These are phyloP conservation scores for Nicotiana otophora DNA, from an alignment of 257 asterid genomes.

Conservation along the genomic window DNA sequence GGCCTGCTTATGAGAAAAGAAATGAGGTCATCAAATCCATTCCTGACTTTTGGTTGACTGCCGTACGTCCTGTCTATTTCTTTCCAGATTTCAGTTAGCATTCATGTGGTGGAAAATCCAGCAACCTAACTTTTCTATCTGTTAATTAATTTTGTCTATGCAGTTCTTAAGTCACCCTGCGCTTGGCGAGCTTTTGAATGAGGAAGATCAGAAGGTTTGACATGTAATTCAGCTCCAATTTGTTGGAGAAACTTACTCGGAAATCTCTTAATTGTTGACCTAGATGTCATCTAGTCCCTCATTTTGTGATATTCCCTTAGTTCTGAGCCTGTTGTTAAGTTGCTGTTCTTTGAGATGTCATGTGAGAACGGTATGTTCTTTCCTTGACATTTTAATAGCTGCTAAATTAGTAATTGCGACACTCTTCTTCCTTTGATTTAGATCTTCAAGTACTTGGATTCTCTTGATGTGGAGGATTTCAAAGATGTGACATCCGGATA, in stretches of 20 bases:
- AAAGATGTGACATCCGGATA: slow-evolving; percentile 44
- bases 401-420: background rate
- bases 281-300: background rate
- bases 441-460: slow-evolving; percentile 47
- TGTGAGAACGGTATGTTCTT: background rate
- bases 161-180: slow-evolving; percentile 60
- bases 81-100: slow-evolving; percentile 9
- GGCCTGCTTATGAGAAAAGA: slow-evolving; percentile 41
- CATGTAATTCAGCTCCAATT: background rate
- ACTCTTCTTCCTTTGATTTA: slow-evolving; percentile 11
- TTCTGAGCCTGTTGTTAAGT: background rate
- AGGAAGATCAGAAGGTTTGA: slow-evolving; percentile 46
- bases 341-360: background rate
- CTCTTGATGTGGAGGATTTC: slow-evolving; percentile 54
- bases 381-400: background rate
- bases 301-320: background rate
- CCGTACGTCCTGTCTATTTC: slow-evolving; percentile 28
- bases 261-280: background rate
- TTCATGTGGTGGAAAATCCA: slow-evolving; percentile 1
- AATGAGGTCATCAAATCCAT: slow-evolving; percentile 34
- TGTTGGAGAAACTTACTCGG: slow-evolving; percentile 7
- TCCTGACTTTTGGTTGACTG: slow-evolving; percentile 56
- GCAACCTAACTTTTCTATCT: slow-evolving; percentile 4
- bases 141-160: slow-evolving; percentile 4
- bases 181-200: slow-evolving; percentile 37